Evolutionary conservation across 805 yeast genomes (phyloP).

Genomic region (Candida easanensis): DNA sequence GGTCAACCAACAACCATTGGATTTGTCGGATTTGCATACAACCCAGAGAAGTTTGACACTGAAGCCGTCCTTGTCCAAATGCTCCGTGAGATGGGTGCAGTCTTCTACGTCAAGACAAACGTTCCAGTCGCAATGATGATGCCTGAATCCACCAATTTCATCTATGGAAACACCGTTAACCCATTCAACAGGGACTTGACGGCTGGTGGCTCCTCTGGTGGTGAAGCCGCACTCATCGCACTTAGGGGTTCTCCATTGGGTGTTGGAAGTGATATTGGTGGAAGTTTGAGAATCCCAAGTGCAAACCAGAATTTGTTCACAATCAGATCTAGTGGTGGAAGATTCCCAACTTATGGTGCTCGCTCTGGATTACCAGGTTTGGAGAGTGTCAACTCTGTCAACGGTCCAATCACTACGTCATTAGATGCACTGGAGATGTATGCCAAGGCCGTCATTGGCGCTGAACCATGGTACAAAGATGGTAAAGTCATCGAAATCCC

Average conservation of each 20-base stretch:
- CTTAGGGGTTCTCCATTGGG: conserved; percentile 48
- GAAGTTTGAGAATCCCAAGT: conserved; percentile 48
- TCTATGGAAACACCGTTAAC: conserved; percentile 46
- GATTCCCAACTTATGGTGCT: conserved; percentile 35
- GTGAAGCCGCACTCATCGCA: conserved; percentile 48
- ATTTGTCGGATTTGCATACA: conserved; percentile 38
- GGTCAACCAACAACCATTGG: conserved; percentile 52
- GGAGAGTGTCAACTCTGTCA: conserved; percentile 38
- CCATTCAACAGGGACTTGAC: conserved; percentile 42
- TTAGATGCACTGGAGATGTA: conserved; percentile 37
- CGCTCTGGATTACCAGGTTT: conserved; percentile 25
- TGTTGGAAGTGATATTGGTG: conserved; percentile 55
- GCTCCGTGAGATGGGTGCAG: conserved; percentile 47
- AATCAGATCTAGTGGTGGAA: conserved; percentile 43
- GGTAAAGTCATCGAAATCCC: conserved; percentile 40
- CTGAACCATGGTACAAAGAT: conserved; percentile 43
- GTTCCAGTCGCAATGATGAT: conserved; percentile 51
- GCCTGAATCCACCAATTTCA: conserved; percentile 43
- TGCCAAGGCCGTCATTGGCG: conserved; percentile 29
- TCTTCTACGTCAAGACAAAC: conserved; percentile 52
- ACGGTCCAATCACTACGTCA: conserved; percentile 46
- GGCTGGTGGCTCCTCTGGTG: conserved; percentile 56
- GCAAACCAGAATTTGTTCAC: conserved; percentile 40
- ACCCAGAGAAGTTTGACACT: conserved; percentile 20
- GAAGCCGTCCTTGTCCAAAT: conserved; percentile 40